A percentile compares a stretch with the other conserved stretches of the same genome.
phyloP scores from a whole-genome alignment of 2,329 filamentous ascomycete species.

The Microcera coccophila region DNA sequence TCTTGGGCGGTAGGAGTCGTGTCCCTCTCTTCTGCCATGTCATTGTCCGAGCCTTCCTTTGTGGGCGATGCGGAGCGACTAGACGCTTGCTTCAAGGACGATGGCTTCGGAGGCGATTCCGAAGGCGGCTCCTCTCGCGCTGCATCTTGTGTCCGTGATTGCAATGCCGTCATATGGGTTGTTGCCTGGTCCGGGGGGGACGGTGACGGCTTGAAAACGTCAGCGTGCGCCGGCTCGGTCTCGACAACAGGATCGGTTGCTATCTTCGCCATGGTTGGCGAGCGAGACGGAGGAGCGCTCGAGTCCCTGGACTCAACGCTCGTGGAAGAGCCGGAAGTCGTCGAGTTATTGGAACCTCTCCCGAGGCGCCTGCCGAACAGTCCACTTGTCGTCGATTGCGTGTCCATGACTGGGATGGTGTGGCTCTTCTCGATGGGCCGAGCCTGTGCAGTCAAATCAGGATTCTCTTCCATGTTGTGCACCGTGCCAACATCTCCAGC shows the following conservation, averaged over 20 bases:
- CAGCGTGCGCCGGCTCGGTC: conserved; percentile 63
- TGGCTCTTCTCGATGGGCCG: conserved; percentile 54
- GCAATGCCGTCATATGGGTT: conserved; percentile 63
- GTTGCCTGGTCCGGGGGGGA: conserved; percentile 58
- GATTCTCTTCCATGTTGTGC: conserved; percentile 41
- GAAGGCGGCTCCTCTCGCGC: conserved; percentile 45
- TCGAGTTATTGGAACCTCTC: conserved; percentile 32
- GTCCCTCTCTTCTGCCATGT: conserved; percentile 31
- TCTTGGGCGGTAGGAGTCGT: conserved; percentile 24
- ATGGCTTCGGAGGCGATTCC: conserved; percentile 34
- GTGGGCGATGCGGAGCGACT: conserved; percentile 51
- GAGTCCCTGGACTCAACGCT: conserved; percentile 46
- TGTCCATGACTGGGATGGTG: conserved; percentile 44
- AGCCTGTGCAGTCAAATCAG: conserved; percentile 37
- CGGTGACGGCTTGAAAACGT: conserved; percentile 56
- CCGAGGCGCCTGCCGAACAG: conserved; percentile 50
- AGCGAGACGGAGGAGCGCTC: conserved; percentile 32
- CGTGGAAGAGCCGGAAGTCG: conserved; percentile 43
- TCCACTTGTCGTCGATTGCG: conserved; percentile 33
- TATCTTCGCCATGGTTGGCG: conserved; percentile 37
- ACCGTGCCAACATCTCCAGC: conserved; percentile 47
- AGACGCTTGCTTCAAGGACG: conserved; percentile 37
- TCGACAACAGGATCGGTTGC: conserved; percentile 63
- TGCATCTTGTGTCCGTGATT: conserved; percentile 56
- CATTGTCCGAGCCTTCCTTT: conserved; percentile 40